These are phyloP conservation scores for Phaffomyces opuntiae DNA, from an alignment of 805 yeast species.

Conservation along the genomic window DNA sequence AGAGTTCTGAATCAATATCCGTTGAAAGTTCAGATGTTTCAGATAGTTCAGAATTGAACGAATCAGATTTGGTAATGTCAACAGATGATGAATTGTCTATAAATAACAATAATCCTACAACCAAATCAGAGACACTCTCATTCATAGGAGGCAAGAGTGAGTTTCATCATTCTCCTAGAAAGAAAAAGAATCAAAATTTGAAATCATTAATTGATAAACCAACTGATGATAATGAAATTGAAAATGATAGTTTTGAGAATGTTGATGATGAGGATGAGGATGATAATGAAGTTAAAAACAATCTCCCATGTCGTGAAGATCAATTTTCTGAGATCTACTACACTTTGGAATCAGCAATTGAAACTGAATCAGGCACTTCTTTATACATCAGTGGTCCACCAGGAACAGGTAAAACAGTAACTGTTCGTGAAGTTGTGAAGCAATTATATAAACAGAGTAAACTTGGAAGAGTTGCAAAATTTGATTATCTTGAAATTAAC, in stretches of 20 bases:
- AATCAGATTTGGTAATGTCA: no score
- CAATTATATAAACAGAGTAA: constrained; percentile 44
- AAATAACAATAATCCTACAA: no score
- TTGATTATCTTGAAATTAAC: constrained; percentile 80
- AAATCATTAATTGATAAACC: background rate
- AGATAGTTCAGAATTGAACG: no score
- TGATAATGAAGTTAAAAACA: constrained; percentile 15
- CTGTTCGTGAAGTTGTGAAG: constrained; percentile 77
- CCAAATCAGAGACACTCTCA: no score
- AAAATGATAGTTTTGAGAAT: constrained; percentile 4
- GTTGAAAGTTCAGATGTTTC: no score
- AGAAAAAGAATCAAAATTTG: background rate
- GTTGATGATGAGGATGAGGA: constrained; percentile 29
- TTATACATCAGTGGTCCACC: constrained; percentile 95
- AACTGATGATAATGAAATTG: background rate
- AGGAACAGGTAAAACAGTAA: constrained; percentile 96
- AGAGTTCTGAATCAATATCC: no score
- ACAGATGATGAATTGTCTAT: no score
- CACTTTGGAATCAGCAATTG: constrained; percentile 65
- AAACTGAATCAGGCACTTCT: constrained; percentile 69
- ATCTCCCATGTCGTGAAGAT: constrained; percentile 80
- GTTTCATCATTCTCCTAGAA: background rate
- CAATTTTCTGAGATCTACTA: constrained; percentile 69
- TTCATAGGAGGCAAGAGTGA: no score
- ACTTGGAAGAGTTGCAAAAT: constrained; percentile 37